Base-by-base conservation (phyloP, 495 filamentous ascomycete species). In the Daldinia loculata region DNA sequence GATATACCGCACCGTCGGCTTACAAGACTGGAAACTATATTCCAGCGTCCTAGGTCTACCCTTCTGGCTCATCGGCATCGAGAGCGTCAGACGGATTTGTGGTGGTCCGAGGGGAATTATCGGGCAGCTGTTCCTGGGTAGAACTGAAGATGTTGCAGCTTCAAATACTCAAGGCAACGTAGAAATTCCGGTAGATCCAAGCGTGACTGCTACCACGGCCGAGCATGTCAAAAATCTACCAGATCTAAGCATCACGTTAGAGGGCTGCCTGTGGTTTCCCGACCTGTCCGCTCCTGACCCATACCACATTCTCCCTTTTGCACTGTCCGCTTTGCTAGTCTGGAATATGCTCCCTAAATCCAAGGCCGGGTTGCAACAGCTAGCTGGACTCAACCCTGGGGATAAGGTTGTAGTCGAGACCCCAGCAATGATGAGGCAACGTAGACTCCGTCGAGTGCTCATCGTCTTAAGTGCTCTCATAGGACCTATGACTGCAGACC, bases 241-340 rank as follows among this genome's bases (percentile, higher is more conserved):
- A 51, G 88, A 93, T 70, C 85, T 86, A 0, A 80, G 84, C 24
- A 74, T 95, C 6, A 84, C 85, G 0, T 80, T 79, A 2, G 94
- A 93, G 68, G 94, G 94, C 11, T 86, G 87, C 3, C 82, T 93
- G 6, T 98, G 93, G 93, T 94, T 95, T 75, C 84, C 87, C 4
- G 86, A 97, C 78, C 86, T 98, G 5, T 82, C 90, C 14, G 82
- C 80, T 6, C 81, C 90, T 24, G 94, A 98, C 75, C 86, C 92
- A 1, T 84, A 85, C 26, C 82, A 88, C n/a, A 69, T 88, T 22
- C 84, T 98, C 0, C 92, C 93, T 0, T 67, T 87, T 15, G 68
- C 85, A 0, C 79, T 94, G 15, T 87, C 85, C 1, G 80, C 75
- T 6, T 57, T 81, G 22, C 64, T 90, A 6, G 75, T 88, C 22